A percentile compares a stretch with the other conserved stretches of the same genome.
phyloP scores from a whole-genome alignment of 202 grass and related monocot species.

The Setaria italica region DNA sequence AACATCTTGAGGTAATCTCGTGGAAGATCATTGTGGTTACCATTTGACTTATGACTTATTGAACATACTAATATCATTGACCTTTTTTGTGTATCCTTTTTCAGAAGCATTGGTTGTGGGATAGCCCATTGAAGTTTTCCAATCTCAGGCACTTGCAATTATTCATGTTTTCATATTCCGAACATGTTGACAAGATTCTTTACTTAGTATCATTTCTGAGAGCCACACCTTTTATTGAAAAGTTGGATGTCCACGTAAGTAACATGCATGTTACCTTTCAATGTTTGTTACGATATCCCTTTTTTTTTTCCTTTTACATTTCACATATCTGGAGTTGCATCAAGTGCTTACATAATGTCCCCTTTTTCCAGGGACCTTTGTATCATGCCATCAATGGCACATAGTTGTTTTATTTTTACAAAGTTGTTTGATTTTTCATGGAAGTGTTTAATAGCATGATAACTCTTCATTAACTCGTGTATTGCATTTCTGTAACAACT shows the following conservation, averaged over 20 bases:
- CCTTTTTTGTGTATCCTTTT: neutral
- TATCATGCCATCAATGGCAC: no score
- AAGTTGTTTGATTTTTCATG: no score
- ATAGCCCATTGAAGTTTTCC: constrained; percentile 23
- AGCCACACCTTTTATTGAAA: constrained; percentile 17
- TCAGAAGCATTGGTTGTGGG: constrained; percentile 23
- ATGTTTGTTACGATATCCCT: neutral
- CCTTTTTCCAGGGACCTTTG: no score
- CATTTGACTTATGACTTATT: neutral
- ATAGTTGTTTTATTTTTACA: no score
- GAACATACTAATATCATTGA: no score
- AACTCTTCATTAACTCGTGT: no score
- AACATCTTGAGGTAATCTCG: neutral
- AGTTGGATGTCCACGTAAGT: constrained; percentile 28
- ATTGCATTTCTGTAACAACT: no score
- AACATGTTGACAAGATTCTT: constrained; percentile 5
- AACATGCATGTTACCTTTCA: no score
- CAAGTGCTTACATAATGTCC: no score
- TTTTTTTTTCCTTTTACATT: neutral
- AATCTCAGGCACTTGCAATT: constrained; percentile 14
- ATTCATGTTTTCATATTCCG: neutral
- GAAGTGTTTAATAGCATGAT: no score
- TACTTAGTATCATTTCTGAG: constrained; percentile 29
- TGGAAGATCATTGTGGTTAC: neutral
- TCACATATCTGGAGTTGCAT: no score